These are phyloP conservation scores for Delonix regia DNA, from an alignment of 306 rosid genomes.

Conservation along the genomic window DNA sequence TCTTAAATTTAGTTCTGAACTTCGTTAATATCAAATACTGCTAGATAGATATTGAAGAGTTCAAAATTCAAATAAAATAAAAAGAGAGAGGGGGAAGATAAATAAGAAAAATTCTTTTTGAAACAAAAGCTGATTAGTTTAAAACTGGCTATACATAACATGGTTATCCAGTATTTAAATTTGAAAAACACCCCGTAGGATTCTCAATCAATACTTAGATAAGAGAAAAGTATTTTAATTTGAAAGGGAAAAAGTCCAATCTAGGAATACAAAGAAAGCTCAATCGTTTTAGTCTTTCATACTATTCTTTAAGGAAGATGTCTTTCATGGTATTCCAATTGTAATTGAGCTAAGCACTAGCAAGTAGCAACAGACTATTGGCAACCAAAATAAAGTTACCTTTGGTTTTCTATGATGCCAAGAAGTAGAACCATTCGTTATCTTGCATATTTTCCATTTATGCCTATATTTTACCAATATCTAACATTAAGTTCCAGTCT, in stretches of 20 bases:
- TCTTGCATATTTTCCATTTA: not conserved
- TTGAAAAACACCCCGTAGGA: not conserved
- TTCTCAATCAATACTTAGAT: conserved; percentile 9
- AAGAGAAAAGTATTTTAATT: not conserved
- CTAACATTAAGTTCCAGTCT: not conserved
- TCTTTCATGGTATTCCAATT: too few species aligned
- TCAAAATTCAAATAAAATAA: not conserved
- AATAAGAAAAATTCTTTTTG: not conserved
- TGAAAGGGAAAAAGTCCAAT: not conserved
- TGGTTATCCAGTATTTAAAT: not conserved
- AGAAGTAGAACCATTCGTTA: conserved; percentile 7
- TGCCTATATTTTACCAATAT: not conserved
- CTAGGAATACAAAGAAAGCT: conserved; percentile 7
- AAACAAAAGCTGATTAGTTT: not conserved
- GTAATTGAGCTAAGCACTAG: not conserved
- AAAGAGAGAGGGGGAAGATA: not conserved
- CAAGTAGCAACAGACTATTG: not conserved
- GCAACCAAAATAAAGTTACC: not conserved
- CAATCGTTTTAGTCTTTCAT: not conserved
- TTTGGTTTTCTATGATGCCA: not conserved
- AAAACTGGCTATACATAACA: not conserved
- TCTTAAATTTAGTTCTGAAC: not conserved
- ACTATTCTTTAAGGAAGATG: not conserved
- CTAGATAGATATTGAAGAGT: not conserved
- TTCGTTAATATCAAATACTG: not conserved